phyloP scores from a whole-genome alignment of 768 basidiomycete genomes.

The Xerocomus potaroensis region DNA sequence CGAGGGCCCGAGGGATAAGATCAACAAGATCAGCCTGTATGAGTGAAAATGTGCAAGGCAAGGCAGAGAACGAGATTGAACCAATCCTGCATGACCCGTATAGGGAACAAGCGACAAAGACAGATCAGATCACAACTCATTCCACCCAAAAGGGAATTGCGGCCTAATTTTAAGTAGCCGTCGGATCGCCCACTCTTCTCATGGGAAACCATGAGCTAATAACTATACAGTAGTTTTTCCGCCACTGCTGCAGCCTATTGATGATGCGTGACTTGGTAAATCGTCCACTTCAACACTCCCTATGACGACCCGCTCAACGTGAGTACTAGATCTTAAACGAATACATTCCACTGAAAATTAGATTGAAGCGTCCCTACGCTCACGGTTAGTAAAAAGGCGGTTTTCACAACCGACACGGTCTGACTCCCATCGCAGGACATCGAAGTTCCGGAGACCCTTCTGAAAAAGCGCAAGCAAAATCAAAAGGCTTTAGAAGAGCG shows the following conservation, averaged over 20 bases:
- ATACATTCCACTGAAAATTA: background rate
- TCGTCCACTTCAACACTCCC: constrained; percentile 35
- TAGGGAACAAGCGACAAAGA: background rate
- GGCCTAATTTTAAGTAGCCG: background rate
- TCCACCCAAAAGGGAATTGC: background rate
- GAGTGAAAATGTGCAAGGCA: background rate
- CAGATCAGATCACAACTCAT: background rate
- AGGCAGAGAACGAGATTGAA: background rate
- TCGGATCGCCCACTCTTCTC: background rate
- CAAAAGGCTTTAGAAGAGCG: constrained; percentile 96
- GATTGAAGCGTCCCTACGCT: constrained; percentile 41
- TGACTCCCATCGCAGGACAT: constrained; percentile 54
- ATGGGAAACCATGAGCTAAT: constrained; percentile 30
- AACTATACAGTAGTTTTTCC: constrained; percentile 37
- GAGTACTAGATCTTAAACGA: constrained; percentile 27
- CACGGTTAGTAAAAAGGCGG: constrained; percentile 34
- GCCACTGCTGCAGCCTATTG: constrained; percentile 31
- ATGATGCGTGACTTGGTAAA: background rate
- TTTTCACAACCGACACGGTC: constrained; percentile 3
- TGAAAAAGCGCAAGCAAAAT: constrained; percentile 98
- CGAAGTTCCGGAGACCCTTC: constrained; percentile 98
- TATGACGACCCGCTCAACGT: constrained; percentile 55
- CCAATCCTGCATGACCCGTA: background rate
- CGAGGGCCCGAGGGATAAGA: background rate
- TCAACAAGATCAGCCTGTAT: background rate